phyloP scores from a whole-genome alignment of 305 asterid genomes.

The Andrographis paniculata region DNA sequence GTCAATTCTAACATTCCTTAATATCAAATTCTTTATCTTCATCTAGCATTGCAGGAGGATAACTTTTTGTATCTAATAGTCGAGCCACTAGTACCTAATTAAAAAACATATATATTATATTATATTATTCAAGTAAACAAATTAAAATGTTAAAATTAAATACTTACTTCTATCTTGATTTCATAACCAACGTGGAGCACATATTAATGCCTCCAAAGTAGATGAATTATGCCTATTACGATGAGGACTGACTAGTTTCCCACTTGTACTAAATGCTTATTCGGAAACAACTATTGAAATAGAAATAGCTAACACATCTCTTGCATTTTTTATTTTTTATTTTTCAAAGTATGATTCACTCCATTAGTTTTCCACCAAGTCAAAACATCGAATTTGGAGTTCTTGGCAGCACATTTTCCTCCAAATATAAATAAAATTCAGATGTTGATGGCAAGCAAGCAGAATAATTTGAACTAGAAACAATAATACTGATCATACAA shows the following conservation, averaged over 20 bases:
- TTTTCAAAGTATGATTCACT: constrained; percentile 6
- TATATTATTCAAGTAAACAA: too few species aligned
- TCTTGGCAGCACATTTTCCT: constrained; percentile 8
- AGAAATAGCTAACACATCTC: neutral
- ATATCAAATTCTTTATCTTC: too few species aligned
- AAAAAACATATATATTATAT: too few species aligned
- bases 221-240: constrained; percentile 3
- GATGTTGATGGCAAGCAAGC: neutral
- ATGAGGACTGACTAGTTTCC: neutral
- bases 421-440: constrained; percentile 12
- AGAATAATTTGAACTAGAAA: neutral
- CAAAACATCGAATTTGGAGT: constrained; percentile 3
- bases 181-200: too few species aligned
- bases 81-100: too few species aligned
- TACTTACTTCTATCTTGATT: too few species aligned
- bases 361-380: constrained; percentile 15
- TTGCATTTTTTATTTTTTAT: constrained; percentile 2
- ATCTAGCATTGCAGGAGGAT: too few species aligned
- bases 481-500: neutral
- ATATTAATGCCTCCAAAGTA: too few species aligned
- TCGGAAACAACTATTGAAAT: neutral
- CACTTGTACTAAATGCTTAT: constrained; percentile 10
- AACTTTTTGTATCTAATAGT: too few species aligned
- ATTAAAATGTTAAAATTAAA: too few species aligned
- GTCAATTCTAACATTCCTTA: too few species aligned